A percentile compares a stretch with the other conserved stretches of the same genome.
These are phyloP conservation scores for Pseudoperonospora humuli DNA, from an alignment of 352 stramenopile species.

Conservation along the genomic window DNA sequence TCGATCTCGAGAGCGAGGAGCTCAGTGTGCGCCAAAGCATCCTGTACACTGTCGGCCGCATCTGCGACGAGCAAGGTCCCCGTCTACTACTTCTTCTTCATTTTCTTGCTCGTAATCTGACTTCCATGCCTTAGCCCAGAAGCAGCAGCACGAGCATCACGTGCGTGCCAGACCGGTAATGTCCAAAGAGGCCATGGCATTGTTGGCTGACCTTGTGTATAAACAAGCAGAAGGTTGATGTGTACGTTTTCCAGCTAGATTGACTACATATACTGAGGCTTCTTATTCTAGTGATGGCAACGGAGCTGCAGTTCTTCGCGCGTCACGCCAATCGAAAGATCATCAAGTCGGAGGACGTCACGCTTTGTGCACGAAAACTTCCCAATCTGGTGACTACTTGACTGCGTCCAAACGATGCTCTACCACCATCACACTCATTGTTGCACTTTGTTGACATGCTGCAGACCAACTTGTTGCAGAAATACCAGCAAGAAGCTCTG, in stretches of 20 bases:
- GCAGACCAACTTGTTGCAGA: slow-evolving; percentile 45
- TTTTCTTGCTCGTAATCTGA: not conserved
- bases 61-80: slow-evolving; percentile 58
- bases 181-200: slow-evolving; percentile 57
- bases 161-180: slow-evolving; percentile 30
- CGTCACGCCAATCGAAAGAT: slow-evolving; percentile 61
- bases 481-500: slow-evolving; percentile 49
- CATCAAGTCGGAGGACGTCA: slow-evolving; percentile 67
- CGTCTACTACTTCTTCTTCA: not conserved
- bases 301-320: slow-evolving; percentile 69
- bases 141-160: slow-evolving; percentile 41
- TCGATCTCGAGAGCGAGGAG: slow-evolving; percentile 24
- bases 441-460: not conserved
- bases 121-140: slow-evolving; percentile 23
- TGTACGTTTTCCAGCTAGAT: not conserved
- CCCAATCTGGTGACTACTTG: slow-evolving; percentile 30
- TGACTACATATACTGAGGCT: not conserved
- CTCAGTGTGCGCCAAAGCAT: slow-evolving; percentile 75
- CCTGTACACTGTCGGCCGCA: slow-evolving; percentile 58
- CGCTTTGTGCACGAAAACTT: slow-evolving; percentile 59
- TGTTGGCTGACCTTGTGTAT: slow-evolving; percentile 56
- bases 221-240: slow-evolving; percentile 51
- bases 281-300: slow-evolving; percentile 45
- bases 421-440: not conserved
- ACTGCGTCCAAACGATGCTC: not conserved